Percentiles rank a stretch among this genome's conserved stretches.
These are phyloP conservation scores for Colletotrichum scovillei DNA, from an alignment of 2,329 filamentous ascomycete species.

Conservation along the genomic window DNA sequence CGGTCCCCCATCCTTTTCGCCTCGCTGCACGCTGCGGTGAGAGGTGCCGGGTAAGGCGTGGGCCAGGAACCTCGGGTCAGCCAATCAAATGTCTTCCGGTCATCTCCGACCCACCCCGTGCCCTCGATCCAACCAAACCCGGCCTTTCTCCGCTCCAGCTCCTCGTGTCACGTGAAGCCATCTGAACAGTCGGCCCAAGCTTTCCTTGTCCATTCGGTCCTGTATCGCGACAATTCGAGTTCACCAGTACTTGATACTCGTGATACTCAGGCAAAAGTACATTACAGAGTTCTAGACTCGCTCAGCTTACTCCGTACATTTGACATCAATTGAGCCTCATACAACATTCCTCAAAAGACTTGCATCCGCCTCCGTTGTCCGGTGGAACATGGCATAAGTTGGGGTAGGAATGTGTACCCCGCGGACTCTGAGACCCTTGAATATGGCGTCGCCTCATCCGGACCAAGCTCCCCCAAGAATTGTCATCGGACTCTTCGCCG, in stretches of 20 bases:
- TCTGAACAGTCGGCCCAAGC: neutral
- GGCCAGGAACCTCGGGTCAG: neutral
- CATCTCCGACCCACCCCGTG: neutral
- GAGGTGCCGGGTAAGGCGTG: conserved; percentile 2
- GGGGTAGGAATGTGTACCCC: neutral
- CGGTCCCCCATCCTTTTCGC: neutral
- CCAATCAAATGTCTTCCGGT: neutral
- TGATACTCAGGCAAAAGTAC: neutral
- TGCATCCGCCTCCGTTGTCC: neutral
- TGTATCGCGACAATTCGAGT: neutral
- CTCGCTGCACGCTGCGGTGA: neutral
- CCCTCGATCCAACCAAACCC: neutral
- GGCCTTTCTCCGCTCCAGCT: neutral
- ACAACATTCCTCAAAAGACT: neutral
- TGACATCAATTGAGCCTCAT: neutral
- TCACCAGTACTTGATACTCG: neutral
- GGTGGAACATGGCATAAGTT: neutral
- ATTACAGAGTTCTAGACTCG: neutral
- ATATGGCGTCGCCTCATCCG: neutral
- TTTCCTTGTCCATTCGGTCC: neutral
- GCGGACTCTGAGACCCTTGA: neutral
- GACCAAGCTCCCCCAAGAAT: neutral
- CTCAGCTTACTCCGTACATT: neutral
- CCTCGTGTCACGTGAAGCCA: neutral
- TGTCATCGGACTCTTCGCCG: neutral